These are phyloP conservation scores for Flaveria floridana DNA, from an alignment of 140 eudicot genomes.

Conservation along the genomic window DNA sequence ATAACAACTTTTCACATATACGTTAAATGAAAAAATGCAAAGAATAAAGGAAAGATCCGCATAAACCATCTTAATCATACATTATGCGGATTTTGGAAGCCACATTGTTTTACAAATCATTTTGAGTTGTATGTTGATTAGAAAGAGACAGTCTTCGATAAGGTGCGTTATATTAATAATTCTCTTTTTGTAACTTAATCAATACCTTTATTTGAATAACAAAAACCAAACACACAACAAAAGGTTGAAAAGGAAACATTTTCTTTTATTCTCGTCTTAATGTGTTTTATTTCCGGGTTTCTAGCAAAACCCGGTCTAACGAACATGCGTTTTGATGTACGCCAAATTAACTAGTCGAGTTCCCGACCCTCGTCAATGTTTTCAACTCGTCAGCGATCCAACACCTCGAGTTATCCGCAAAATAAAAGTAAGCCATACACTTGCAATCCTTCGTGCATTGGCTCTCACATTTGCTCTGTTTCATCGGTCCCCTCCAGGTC, in stretches of 20 bases:
- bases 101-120: too few relatives aligned
- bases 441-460: constrained; percentile 33
- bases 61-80: too few relatives aligned
- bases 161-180: too few relatives aligned
- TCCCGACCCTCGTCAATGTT: constrained; percentile 34
- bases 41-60: too few relatives aligned
- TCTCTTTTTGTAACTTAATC: too few relatives aligned
- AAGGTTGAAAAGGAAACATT: neutral
- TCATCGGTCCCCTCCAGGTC: constrained; percentile 6
- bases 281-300: neutral
- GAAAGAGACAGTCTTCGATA: too few relatives aligned
- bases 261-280: neutral
- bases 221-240: neutral
- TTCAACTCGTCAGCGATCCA: constrained; percentile 40
- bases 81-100: too few relatives aligned
- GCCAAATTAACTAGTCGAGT: constrained; percentile 30
- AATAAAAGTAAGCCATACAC: constrained; percentile 44
- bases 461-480: constrained; percentile 23
- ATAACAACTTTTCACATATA: too few relatives aligned
- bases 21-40: too few relatives aligned
- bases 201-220: too few relatives aligned
- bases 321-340: constrained; percentile 29
- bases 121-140: too few relatives aligned
- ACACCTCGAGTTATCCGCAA: constrained; percentile 31
- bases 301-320: neutral